Evolutionary conservation across 192 early-diverging fungal genomes (phyloP).

Genomic region (Mortierella claussenii): DNA sequence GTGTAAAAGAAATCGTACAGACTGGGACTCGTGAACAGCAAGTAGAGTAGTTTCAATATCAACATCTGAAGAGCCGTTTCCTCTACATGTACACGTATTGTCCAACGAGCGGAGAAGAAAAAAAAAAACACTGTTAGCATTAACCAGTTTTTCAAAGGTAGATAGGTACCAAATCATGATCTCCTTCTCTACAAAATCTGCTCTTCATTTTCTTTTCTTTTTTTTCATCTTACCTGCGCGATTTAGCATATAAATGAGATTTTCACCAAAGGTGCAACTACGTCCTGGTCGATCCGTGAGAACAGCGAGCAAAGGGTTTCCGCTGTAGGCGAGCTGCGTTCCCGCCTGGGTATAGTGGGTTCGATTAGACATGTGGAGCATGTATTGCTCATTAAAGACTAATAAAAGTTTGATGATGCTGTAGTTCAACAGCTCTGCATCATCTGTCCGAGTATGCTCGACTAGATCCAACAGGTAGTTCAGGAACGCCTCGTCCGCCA

Average conservation of each 20-base stretch:
- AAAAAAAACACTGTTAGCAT: background rate
- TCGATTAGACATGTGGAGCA: conserved; percentile 53
- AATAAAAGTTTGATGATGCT: conserved; percentile 64
- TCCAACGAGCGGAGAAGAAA: background rate
- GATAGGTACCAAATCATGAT: too few species aligned
- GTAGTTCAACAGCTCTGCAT: conserved; percentile 65
- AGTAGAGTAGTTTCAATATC: conserved; percentile 76
- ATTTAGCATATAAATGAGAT: conserved; percentile 92
- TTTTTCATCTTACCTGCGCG: conserved; percentile 69
- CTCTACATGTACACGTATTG: too few species aligned
- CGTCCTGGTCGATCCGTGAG: conserved; percentile 60
- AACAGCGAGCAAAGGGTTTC: conserved; percentile 61
- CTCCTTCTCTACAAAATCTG: too few species aligned
- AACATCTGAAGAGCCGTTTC: conserved; percentile 64
- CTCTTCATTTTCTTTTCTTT: background rate
- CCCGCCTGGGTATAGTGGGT: background rate
- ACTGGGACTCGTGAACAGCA: conserved; percentile 66
- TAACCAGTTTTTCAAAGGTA: too few species aligned
- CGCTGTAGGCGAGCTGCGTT: background rate
- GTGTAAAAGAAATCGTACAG: conserved; percentile 86
- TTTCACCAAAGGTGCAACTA: conserved; percentile 86
- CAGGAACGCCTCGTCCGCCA: conserved; percentile 58
- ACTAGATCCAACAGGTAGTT: conserved; percentile 66
- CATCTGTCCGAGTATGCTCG: conserved; percentile 63
- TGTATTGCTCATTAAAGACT: conserved; percentile 79